Evolutionary conservation across 768 basidiomycete species (phyloP), one percentile per base, ranked within the genome.

Genomic region (Termitomyces heimii): DNA sequence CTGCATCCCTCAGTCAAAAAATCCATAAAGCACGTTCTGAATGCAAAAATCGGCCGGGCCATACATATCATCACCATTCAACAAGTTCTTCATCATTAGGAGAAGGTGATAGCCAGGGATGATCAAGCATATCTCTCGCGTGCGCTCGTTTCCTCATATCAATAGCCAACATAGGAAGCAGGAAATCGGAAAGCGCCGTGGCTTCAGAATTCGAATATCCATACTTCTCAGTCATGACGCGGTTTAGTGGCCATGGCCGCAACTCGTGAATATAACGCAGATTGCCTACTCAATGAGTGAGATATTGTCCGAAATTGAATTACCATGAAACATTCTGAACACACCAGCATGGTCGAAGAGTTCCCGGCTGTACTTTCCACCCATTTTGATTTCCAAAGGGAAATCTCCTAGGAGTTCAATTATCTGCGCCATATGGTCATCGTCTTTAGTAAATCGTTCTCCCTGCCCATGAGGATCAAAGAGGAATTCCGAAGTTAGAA

Each of bases 381-480:
- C 86, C 80, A 88, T 84, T 74, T 92, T 94, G 44, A 88, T 78
- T 49, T 84, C 81, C 28, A 85, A 65, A 14, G 83, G 73, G 60
- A 87, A 84, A 71, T 94, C 89, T 34, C 94, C 94, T 57, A 95
- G 73, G 10, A 97, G 77, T 75, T 97, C 94, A 55, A 95, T 87
- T 60, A 96, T 92, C 74, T 95, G 94, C 35, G 94, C 94, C 81
- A 95, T 84, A 64, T 97, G 94, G 69, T 98, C 96, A 66, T 95
- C 94, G 70, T 97, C 94, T 71, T 94, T 94, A 57, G 84, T 86
- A 66, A 92, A 95, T 46, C 89, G 72, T 62, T 87, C 85, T 26
- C 84, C 84, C 70, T 90, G 88, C 28, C 84, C 84, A 60, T 90
- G 89, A 16, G 92, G 92, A 67, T 96, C 94, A 68, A 97, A 96